These are phyloP conservation scores for Lagenidium sp. DNA, from an alignment of 352 stramenopile species.

Conservation along the genomic window DNA sequence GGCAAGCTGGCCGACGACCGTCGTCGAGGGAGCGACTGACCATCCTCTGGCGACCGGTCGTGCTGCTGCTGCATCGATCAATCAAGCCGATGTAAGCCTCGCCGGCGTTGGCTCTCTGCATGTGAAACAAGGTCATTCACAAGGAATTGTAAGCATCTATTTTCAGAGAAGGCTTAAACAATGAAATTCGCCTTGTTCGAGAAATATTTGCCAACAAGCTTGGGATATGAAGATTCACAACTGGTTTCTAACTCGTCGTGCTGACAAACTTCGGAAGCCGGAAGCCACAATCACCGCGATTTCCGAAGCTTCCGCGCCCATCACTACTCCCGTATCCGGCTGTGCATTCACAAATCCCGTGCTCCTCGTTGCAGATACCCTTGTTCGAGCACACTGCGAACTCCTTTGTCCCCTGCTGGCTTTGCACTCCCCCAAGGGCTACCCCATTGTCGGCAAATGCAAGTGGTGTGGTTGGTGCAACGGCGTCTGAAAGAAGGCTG, in stretches of 20 bases:
- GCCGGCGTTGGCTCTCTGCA: too few species aligned
- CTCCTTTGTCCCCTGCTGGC: constrained; percentile 84
- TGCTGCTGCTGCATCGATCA: too few species aligned
- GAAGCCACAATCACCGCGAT: constrained; percentile 55
- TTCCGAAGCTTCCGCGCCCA: constrained; percentile 42
- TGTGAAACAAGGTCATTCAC: too few species aligned
- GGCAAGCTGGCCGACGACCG: too few species aligned
- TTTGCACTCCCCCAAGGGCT: constrained; percentile 22
- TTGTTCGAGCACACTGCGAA: constrained; percentile 81
- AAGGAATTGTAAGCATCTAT: constrained; percentile 18
- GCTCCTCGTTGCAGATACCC: constrained; percentile 70
- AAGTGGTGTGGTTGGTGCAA: constrained; percentile 12
- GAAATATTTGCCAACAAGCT: too few species aligned
- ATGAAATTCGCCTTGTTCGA: too few species aligned
- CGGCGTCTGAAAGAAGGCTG: constrained; percentile 6
- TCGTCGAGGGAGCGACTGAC: too few species aligned
- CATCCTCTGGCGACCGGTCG: too few species aligned
- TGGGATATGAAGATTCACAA: too few species aligned
- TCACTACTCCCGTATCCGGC: constrained; percentile 51
- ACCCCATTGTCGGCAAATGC: constrained; percentile 28
- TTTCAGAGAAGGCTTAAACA: constrained; percentile 5
- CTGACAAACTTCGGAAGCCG: constrained; percentile 5
- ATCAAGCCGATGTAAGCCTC: too few species aligned
- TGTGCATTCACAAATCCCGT: constrained; percentile 37
- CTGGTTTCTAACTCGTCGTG: too few species aligned